Base-by-base conservation (phyloP, 1,139 yeast species). In the Hemisphaericaspora subhashii region DNA sequence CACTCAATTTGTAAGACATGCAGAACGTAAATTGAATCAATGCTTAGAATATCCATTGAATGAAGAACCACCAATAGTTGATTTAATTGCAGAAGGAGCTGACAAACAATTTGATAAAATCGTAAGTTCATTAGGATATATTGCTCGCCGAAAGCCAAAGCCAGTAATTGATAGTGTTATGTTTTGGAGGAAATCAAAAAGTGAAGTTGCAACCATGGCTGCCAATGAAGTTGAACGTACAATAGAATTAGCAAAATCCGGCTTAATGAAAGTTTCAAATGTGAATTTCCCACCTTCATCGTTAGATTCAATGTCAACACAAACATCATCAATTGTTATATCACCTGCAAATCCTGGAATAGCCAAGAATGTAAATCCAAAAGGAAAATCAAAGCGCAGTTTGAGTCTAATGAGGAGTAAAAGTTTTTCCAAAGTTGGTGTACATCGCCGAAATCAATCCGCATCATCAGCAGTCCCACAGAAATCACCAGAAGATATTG, bases 111-210 rank as follows among this genome's bases (percentile, higher is more conserved):
- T 92, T 57, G 98, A 92, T 61, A 81, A 85, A 52, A 85, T 89
- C 40, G 80, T 94, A 20, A 80, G 81, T 9, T 84, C 96, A 0
- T 68, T 92, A 44, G 98, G 98, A 2, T 88, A 86, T 57, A 86
- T 92, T 29, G 95, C 98, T 1, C 74, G 89, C 42, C 74, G 84
- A 26, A 87, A 89, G 51, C 98, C 98, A 0, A 90, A 89, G 54
- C 96, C 97, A 0, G 97, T 94, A 3, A 90, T 94, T 33, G 98
- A 94, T 58, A 87, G 96, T 16, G 96, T 92, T 43, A 90, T 94
- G 98, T 90, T 86, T 56, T 92, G 99, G 99, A 74, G 98, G 43
- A 88, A 90, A 58, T 80, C 94, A 4, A 72, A 92, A 58, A 82
- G 94, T 21, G 97, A 90, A 51, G 83, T 86, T 3, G 89, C 95